Evolutionary conservation across 1,139 yeast genomes (phyloP).

Genomic region (Kodamaea alishanica): DNA sequence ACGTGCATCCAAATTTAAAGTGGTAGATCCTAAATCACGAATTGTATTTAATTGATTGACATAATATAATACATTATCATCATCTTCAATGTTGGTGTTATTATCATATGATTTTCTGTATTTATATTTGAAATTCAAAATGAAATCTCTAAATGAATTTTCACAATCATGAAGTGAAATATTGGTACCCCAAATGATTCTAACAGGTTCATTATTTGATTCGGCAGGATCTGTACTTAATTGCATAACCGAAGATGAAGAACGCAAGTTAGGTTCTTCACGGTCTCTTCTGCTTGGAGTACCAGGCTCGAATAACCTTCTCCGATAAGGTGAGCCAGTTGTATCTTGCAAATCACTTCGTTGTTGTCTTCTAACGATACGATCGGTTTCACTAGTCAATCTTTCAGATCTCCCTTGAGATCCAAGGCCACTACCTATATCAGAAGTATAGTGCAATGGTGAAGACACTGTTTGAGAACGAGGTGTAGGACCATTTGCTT

Average conservation of each 20-base stretch:
- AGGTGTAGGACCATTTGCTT: constrained; percentile 20
- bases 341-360: constrained; percentile 45
- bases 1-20: constrained; percentile 78
- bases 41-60: constrained; percentile 69
- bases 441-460: constrained; percentile 47
- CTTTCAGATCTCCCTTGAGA: constrained; percentile 29
- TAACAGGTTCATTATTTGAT: constrained; percentile 59
- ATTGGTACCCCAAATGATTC: constrained; percentile 98
- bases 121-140: constrained; percentile 77
- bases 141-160: constrained; percentile 72
- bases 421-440: constrained; percentile 18
- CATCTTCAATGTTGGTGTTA: constrained; percentile 33
- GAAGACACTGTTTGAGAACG: constrained; percentile 34
- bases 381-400: constrained; percentile 41
- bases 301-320: constrained; percentile 29
- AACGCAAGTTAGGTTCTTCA: constrained; percentile 6
- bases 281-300: constrained; percentile 10
- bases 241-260: constrained; percentile 27
- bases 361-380: constrained; percentile 39
- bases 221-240: constrained; percentile 27
- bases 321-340: constrained; percentile 40
- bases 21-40: constrained; percentile 75
- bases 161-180: constrained; percentile 88
- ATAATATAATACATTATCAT: constrained; percentile 73
- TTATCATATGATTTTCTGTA: constrained; percentile 64